Base-by-base conservation (phyloP, 2,329 filamentous ascomycete genomes). In the Fusarium sp. region DNA sequence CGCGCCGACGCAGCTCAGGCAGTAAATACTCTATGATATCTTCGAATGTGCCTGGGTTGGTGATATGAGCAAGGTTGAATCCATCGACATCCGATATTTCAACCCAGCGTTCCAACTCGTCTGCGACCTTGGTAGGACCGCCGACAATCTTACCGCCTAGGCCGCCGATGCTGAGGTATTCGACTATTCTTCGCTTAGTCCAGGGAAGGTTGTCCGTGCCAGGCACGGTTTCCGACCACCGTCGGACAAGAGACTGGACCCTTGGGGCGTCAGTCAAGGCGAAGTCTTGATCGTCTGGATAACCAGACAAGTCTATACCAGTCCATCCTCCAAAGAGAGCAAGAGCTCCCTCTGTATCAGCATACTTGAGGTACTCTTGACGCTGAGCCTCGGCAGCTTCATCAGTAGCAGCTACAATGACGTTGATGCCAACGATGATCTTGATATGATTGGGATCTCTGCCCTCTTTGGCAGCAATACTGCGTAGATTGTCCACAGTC, bases 371-470 rank as follows among this genome's bases (percentile, higher is more conserved):
- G 5, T 34, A 53, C 10, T 53, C 38, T 2, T 53, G 26, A 20
- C 38, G n/a, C 38, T 43, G 40, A 11, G 50, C 38, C 3, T 53
- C 31, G 24, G 50, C 50, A 11, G 40, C 26, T n/a, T 53, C 50
- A 14, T 53, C 50, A 3, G 50, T 53, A 2, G 50, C 50, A 14
- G 50, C 50, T 7, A 43, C 26, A 5, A 53, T 53, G 5, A 53
- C 50, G 10, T 38, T 40, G 10, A 53, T 53, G 6, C 50, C 50
- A 1, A 53, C 50, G 22, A 53, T 53, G 50, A 53, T 26, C 26
- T 53, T 53, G 38, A 53, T 53, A 9, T 53, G 50, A 6, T 53
- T 34, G 3, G 50, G 50, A 17, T 34, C 50, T 53, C 50, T 43
- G 3, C 50, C 50, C 38, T 53, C 50, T 22, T 53, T 53, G 2